phyloP scores from a whole-genome alignment of 345 rosid species.

The Alliaria petiolata region DNA sequence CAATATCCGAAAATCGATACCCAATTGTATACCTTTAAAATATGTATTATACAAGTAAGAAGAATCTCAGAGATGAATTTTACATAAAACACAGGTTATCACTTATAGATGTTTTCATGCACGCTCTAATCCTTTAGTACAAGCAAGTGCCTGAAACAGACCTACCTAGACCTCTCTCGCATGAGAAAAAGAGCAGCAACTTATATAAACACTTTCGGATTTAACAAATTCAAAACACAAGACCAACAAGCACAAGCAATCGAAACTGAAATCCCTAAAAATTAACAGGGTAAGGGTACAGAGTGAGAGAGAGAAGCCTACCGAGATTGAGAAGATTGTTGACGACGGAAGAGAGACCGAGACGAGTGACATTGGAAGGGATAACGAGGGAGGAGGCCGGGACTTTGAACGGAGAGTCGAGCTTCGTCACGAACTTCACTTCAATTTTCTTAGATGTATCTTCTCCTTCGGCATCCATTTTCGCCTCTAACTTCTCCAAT shows the following conservation, averaged over 20 bases:
- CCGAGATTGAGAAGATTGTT: constrained; percentile 58
- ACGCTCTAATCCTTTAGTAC: background rate
- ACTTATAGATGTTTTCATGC: background rate
- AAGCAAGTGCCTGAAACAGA: background rate
- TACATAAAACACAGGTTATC: background rate
- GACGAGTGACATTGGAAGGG: constrained; percentile 77
- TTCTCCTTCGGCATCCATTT: constrained; percentile 42
- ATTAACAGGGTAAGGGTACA: background rate
- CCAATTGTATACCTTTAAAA: background rate
- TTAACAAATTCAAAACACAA: background rate
- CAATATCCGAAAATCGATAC: background rate
- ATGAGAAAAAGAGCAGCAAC: background rate
- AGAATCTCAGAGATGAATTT: background rate
- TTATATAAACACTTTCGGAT: background rate
- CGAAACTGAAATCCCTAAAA: background rate
- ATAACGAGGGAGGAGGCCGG: constrained; percentile 62
- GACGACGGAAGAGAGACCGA: constrained; percentile 81
- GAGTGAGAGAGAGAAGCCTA: constrained; percentile 2
- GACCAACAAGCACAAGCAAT: background rate
- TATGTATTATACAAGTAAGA: background rate
- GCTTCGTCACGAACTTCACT: constrained; percentile 84
- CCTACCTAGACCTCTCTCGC: background rate
- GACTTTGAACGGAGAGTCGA: constrained; percentile 51
- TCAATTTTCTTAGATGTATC: constrained; percentile 52
- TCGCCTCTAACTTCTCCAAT: background rate